Conservation (phyloP, 192 early-diverging fungal species). For the Phycomyces blakesleeanus region DNA sequence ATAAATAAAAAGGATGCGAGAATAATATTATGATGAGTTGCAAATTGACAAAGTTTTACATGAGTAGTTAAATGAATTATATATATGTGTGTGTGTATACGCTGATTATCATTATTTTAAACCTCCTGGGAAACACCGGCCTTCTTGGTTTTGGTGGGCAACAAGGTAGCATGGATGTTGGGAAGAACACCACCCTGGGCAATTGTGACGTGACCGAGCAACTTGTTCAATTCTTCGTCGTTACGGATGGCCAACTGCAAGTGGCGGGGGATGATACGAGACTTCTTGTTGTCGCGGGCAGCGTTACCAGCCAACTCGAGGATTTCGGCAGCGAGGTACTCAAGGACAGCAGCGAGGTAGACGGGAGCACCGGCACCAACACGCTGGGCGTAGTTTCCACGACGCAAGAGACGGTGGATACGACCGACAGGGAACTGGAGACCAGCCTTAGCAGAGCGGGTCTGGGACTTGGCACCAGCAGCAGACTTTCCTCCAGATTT, state of each 20-base stretch:
- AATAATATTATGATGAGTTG: no score
- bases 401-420: slow-evolving; percentile 9
- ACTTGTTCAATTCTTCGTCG: slow-evolving; percentile 90
- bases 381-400: slow-evolving; percentile 38
- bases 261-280: slow-evolving; percentile 88
- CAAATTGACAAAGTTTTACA: no score
- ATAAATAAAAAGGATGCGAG: no score
- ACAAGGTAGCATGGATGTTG: slow-evolving; percentile 64
- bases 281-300: slow-evolving; percentile 88
- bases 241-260: slow-evolving; percentile 87
- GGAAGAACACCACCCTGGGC: slow-evolving; percentile 81
- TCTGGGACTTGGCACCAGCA: slow-evolving; percentile 55
- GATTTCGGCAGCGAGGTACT: slow-evolving; percentile 88
- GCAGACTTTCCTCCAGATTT: slow-evolving; percentile 73
- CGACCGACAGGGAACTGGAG: slow-evolving; percentile 85
- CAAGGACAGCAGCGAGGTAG: slow-evolving; percentile 81
- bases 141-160: slow-evolving; percentile 58
- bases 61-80: no score
- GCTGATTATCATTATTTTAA: slow-evolving; percentile 24
- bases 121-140: slow-evolving; percentile 40
- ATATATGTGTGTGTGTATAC: no score
- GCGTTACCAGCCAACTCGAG: slow-evolving; percentile 90
- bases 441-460: slow-evolving; percentile 77
- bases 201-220: slow-evolving; percentile 84
- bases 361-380: slow-evolving; percentile 85